Evolutionary conservation across 179 eudicot genomes (phyloP), one percentile per base, ranked within the genome.

Genomic region (Drosera spatulata): DNA sequence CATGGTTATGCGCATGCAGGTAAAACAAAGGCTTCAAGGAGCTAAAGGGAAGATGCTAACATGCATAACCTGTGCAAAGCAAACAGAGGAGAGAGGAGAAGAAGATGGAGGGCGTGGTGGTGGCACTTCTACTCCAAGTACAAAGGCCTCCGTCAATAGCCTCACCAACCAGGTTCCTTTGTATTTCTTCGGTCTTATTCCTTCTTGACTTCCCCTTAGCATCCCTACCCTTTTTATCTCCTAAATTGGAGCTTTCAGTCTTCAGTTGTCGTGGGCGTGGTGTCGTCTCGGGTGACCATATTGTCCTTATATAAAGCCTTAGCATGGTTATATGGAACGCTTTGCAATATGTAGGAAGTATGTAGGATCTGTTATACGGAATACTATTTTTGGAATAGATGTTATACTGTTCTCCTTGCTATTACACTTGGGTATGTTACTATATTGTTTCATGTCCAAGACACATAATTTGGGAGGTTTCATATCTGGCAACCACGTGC

Each of bases 51-150:
- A 74, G 69, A 93, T 93, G 99, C 61, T 93, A 77, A 89, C 99
- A 72, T 93, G 99, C 67, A 86, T 93, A 56, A 86, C 93, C 58
- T 93, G 99, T 65, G 85, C 98, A 13, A 93, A 93, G 73, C 89
- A 85, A 70, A 71, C 79, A 46, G 79, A 74, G 62, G 77, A 70
- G 65, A 61, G 11, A 61, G 86, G 66, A 48, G 98, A 85, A 15
- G 88, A 71, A 46, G 33, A 22, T 22, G 80, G 71, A 52, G 64
- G 68, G 55, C 58, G 77, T 73, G 93, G 85, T 22, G 33, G 33
- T 22, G 33, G 33, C 33, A 22, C 33, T 22, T 22, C 33, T 45
- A 79, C 98, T 51, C 98, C 95, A 50, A 71, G 70, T 59, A 77
- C 87, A 44, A 85, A 85, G 68, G 96, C 83, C 58, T 80, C 98